phyloP scores from a whole-genome alignment of 805 yeast genomes.

The Saccharomycopsis fermentans region DNA sequence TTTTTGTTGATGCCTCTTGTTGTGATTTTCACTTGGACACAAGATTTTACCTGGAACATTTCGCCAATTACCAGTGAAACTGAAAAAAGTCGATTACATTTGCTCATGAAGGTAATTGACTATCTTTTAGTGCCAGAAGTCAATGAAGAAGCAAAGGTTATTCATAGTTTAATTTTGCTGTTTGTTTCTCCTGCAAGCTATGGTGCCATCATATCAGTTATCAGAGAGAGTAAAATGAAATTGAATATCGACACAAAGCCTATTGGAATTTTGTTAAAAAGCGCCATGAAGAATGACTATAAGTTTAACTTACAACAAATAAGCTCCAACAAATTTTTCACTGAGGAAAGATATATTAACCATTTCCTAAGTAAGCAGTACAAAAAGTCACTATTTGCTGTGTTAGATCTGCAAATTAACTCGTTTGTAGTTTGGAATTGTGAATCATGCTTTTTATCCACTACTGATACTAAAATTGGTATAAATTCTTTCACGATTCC shows the following conservation, averaged over 20 bases:
- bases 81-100: slow-evolving; percentile 25
- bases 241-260: neutral
- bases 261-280: slow-evolving; percentile 1
- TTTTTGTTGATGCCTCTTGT: slow-evolving; percentile 51
- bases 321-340: slow-evolving; percentile 10
- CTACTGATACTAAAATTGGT: neutral
- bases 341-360: neutral
- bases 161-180: slow-evolving; percentile 14
- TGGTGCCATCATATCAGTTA: neutral
- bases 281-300: slow-evolving; percentile 5
- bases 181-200: slow-evolving; percentile 11
- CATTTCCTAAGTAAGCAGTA: slow-evolving; percentile 4
- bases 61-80: slow-evolving; percentile 21
- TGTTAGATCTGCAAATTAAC: slow-evolving; percentile 3
- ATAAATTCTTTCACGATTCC: slow-evolving; percentile 2
- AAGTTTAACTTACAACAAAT: slow-evolving; percentile 7
- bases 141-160: slow-evolving; percentile 16
- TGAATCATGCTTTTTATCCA: neutral
- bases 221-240: neutral
- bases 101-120: slow-evolving; percentile 31
- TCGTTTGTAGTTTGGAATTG: slow-evolving; percentile 12
- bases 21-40: slow-evolving; percentile 43
- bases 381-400: slow-evolving; percentile 1
- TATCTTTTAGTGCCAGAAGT: slow-evolving; percentile 32
- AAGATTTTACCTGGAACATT: slow-evolving; percentile 30